Percentiles rank a stretch among this genome's conserved stretches.
Evolutionary conservation across 2,329 filamentous ascomycete species (phyloP).

Genomic region (Botrytis byssoidea): DNA sequence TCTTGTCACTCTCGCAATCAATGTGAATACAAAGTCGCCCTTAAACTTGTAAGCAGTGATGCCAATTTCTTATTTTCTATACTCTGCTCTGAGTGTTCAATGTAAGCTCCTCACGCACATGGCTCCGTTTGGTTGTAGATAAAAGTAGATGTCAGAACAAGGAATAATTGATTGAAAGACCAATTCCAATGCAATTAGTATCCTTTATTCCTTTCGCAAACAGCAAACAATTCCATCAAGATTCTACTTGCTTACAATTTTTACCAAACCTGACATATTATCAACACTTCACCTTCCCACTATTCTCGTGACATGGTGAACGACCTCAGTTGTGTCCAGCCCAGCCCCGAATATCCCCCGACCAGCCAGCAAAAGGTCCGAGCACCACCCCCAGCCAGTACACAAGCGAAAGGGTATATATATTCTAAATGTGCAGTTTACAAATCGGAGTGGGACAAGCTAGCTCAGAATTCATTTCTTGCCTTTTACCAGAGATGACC

Average conservation of each 20-base stretch:
- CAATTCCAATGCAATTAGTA: neutral
- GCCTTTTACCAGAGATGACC: slow-evolving; percentile 44
- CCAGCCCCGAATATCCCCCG: neutral
- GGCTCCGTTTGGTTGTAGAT: neutral
- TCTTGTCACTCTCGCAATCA: neutral
- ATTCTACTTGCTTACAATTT: neutral
- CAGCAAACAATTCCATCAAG: neutral
- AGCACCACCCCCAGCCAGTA: rapidly evolving
- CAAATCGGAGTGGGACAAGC: slow-evolving; percentile 39
- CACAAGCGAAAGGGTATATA: slow-evolving; percentile 15
- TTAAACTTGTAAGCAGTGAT: neutral
- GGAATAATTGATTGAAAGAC: neutral
- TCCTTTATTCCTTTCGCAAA: neutral
- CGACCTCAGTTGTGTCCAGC: too few species aligned
- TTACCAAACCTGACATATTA: neutral
- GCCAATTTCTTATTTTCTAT: neutral
- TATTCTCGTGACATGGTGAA: too few species aligned
- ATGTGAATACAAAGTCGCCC: neutral
- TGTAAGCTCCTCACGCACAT: neutral
- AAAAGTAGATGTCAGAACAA: neutral
- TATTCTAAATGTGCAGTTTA: slow-evolving; percentile 10
- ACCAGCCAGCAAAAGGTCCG: neutral
- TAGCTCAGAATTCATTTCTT: slow-evolving; percentile 43
- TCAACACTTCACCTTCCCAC: neutral
- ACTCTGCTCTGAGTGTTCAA: neutral